A percentile compares a stretch with the other conserved stretches of the same genome.
Conservation (phyloP, 495 filamentous ascomycete genomes). For the Hypoxylon fuscum region DNA sequence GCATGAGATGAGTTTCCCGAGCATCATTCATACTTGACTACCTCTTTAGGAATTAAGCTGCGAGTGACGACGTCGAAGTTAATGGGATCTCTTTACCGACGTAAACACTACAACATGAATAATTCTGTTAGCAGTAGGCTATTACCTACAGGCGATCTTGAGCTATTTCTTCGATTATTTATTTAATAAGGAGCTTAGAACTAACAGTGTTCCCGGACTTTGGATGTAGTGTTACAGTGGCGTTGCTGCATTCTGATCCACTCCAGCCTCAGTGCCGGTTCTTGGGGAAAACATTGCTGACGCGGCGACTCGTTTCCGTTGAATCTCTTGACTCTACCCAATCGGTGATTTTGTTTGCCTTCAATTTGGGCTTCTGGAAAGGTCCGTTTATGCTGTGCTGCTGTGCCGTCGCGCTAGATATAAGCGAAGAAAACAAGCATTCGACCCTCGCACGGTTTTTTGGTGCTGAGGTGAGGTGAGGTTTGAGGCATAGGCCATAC, state of each 20-base stretch:
- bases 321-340: conserved; percentile 2
- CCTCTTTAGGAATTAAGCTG: background rate
- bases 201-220: background rate
- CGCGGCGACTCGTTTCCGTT: conserved; percentile 4
- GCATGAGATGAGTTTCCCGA: too few species aligned
- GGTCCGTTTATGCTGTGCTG: background rate
- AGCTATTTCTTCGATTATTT: background rate
- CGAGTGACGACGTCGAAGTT: background rate
- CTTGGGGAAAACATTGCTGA: conserved; percentile 15
- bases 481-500: conserved; percentile 9
- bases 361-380: background rate
- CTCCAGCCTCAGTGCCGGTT: conserved; percentile 5
- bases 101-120: background rate
- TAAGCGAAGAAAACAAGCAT: conserved; percentile 2
- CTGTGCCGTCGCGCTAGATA: background rate
- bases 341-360: conserved; percentile 20
- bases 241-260: conserved; percentile 13
- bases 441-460: background rate
- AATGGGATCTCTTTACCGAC: background rate
- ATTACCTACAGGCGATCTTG: background rate
- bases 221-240: conserved; percentile 9
- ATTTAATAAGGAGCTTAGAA: background rate
- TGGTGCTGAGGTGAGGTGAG: conserved; percentile 20
- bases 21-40: too few species aligned
- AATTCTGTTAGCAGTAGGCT: background rate